Evolutionary conservation across 2,329 filamentous ascomycete species (phyloP), one percentile per base, ranked within the genome.

Genomic region (Calonectria crousiana): DNA sequence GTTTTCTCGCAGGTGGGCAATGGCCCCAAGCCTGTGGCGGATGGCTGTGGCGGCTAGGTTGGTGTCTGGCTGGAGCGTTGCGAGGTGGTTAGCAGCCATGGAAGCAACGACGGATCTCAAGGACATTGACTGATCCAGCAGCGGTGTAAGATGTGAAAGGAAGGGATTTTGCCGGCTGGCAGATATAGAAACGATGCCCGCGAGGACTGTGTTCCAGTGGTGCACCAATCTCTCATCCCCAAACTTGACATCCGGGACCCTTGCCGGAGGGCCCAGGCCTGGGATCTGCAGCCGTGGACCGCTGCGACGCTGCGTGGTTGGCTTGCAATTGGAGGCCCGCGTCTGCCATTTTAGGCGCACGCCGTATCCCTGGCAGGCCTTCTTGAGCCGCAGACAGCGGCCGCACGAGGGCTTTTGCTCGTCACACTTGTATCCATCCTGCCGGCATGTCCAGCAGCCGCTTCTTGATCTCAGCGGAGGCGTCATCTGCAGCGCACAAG

Each of bases 401-500:
- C 49, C 26, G 18, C 65, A 67, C 4, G 52, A 67, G 20, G 65
- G 65, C 34, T 67, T 67, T 26, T 67, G 41, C 23, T 67, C 65
- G 38, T 67, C 65, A 26, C 65, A 67, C 49, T 67, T 67, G 65
- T 67, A 67, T 34, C 65, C 65, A 23, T 67, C 65, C 2, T 67
- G 23, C 3, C 65, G 65, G 52, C 65, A 69, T 14, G 67, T 69
- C 67, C 67, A 60, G 18, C 67, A 69, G 52, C 53, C 53, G 1
- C 38, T 26, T n/a, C 67, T 69, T 5, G 67, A 69, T 58, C 67
- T 41, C 3, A 53, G 49, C 16, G 34, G 56, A 41, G 56, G 56
- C 34, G 34, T 14, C 56, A 62, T 62, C 3, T 41, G 11, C 14
- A 62, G 23, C 16, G 34, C 30, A 14, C 10, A 20, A 62, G 34